Conservation (phyloP, 345 rosid species). For the Xanthoceras sorbifolium region DNA sequence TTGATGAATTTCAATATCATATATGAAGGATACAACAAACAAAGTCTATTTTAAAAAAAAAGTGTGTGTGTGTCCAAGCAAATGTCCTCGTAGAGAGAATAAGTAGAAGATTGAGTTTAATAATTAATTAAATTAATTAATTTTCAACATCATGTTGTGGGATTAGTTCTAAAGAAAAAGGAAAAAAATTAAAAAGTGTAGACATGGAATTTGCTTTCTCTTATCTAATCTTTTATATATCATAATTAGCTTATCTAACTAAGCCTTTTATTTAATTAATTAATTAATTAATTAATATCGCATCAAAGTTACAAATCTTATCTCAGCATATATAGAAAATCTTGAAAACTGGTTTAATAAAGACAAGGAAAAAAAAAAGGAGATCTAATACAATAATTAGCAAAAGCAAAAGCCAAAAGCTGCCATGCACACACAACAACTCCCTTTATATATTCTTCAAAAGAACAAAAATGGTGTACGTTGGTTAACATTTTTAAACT, state of each 20-base stretch:
- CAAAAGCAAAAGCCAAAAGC: constrained; percentile 34
- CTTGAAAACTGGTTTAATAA: constrained; percentile 9
- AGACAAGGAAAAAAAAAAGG: neutral
- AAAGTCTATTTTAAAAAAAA: too few species aligned
- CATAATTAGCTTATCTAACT: constrained; percentile 15
- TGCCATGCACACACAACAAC: constrained; percentile 23
- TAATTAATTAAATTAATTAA: neutral
- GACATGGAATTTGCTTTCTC: constrained; percentile 22
- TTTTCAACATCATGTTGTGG: neutral
- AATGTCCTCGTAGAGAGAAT: constrained; percentile 15
- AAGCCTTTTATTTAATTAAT: constrained; percentile 11
- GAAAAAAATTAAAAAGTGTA: neutral
- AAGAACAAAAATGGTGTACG: constrained; percentile 6
- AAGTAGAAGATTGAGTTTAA: neutral
- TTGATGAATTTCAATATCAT: too few species aligned
- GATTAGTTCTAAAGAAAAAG: constrained; percentile 1
- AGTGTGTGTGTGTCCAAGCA: too few species aligned
- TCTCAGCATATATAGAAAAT: constrained; percentile 22
- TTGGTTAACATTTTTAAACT: constrained; percentile 26
- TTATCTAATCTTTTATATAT: constrained; percentile 7
- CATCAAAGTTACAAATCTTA: constrained; percentile 27
- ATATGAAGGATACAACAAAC: neutral
- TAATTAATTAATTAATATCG: neutral
- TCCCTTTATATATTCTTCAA: constrained; percentile 22
- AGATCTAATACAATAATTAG: constrained; percentile 2